phyloP scores from a whole-genome alignment of 2,329 filamentous ascomycete species.

The Monilinia fructigena region DNA sequence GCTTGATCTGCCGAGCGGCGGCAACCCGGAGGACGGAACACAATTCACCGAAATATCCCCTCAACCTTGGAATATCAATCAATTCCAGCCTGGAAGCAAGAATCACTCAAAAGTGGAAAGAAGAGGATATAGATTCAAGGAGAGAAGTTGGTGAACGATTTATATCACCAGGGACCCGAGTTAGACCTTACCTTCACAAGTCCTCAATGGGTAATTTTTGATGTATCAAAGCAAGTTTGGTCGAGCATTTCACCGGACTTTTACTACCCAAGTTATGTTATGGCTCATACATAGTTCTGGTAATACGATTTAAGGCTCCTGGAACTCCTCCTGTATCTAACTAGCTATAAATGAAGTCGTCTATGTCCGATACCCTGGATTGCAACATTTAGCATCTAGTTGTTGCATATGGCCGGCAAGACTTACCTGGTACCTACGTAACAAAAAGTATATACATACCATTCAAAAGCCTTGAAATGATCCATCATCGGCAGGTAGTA shows the following conservation, averaged over 20 bases:
- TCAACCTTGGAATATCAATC: background rate
- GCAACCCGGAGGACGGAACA: constrained; percentile 18
- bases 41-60: constrained; percentile 21
- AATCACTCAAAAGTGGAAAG: background rate
- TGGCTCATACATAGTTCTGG: background rate
- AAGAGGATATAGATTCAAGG: background rate
- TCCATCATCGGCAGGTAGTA: no score
- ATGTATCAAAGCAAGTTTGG: background rate
- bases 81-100: background rate
- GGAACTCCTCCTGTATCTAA: constrained; percentile 7
- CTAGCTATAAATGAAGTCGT: background rate
- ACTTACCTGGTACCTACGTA: background rate
- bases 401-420: background rate
- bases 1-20: constrained; percentile 19
- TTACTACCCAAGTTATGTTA: background rate
- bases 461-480: no score
- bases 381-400: background rate
- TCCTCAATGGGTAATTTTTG: background rate
- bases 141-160: background rate
- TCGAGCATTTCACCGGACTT: background rate
- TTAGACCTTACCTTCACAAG: background rate
- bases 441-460: no score
- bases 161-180: constrained; percentile 14
- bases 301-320: constrained; percentile 5
- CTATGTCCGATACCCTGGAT: background rate